A percentile compares a stretch with the other conserved stretches of the same genome.
Conservation (phyloP, 148 eudicot species). For the Limonium bicolor region DNA sequence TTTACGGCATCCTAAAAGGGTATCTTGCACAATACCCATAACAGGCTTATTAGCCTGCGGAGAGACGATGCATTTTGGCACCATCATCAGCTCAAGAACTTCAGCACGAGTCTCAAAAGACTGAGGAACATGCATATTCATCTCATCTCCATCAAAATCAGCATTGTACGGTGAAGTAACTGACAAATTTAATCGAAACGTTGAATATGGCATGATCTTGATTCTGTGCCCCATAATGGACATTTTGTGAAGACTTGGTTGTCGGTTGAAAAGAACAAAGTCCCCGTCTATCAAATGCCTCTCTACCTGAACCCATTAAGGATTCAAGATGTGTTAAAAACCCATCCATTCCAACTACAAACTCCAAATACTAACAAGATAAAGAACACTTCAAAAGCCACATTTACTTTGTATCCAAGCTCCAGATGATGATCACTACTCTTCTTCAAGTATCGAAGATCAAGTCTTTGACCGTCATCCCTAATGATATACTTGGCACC, state of each 20-base stretch:
- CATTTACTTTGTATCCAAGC: constrained; percentile 91
- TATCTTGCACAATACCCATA: constrained; percentile 99
- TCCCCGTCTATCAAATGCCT: constrained; percentile 95
- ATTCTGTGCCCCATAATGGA: constrained; percentile 98
- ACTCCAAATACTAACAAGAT: background rate
- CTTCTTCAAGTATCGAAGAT: constrained; percentile 92
- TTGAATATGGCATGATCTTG: constrained; percentile 97
- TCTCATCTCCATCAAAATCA: constrained; percentile 99
- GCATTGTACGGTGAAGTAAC: constrained; percentile 99
- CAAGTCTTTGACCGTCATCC: constrained; percentile 99
- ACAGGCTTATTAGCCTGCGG: constrained; percentile 95
- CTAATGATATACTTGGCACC: constrained; percentile 96
- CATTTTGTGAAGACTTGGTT: constrained; percentile 99
- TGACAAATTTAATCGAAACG: constrained; percentile 83
- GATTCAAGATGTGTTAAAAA: no score
- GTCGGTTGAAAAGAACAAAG: constrained; percentile 92
- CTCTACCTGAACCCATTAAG: constrained; percentile 96
- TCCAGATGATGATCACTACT: constrained; percentile 98
- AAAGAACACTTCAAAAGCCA: background rate
- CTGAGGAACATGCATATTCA: constrained; percentile 99
- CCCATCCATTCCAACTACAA: no score
- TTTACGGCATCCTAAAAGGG: constrained; percentile 94
- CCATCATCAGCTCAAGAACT: constrained; percentile 97
- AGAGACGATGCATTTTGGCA: constrained; percentile 95
- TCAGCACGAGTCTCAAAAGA: constrained; percentile 99